A percentile compares a stretch with the other conserved stretches of the same genome.
Evolutionary conservation across 192 early-diverging fungal species (phyloP).

Genomic region (Backusella macrospora): DNA sequence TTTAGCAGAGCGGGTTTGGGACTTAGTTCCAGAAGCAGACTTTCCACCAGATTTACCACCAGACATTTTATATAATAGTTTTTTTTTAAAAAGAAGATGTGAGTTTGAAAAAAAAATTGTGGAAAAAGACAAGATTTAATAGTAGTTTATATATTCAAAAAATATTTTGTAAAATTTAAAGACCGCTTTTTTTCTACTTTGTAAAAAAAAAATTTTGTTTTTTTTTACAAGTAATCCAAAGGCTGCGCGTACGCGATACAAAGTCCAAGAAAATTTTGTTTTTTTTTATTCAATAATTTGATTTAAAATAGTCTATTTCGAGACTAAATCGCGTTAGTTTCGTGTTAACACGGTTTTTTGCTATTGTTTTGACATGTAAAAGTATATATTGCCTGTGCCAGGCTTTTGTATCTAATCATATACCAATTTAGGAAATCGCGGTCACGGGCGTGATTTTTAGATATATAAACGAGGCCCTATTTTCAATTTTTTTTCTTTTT

Average conservation of each 20-base stretch:
- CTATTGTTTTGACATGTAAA: neutral
- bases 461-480: neutral
- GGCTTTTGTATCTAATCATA: neutral
- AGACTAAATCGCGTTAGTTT: constrained; percentile 26
- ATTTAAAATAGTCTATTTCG: neutral
- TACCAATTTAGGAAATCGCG: constrained; percentile 1
- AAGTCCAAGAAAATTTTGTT: constrained; percentile 12
- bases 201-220: neutral
- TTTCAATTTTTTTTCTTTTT: constrained; percentile 33
- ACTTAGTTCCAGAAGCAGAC: constrained; percentile 64
- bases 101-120: constrained; percentile 15
- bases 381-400: neutral
- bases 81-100: constrained; percentile 24
- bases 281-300: constrained; percentile 11
- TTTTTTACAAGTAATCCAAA: constrained; percentile 1
- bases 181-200: neutral
- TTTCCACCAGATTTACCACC: constrained; percentile 78
- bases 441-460: constrained; percentile 9
- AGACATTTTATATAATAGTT: constrained; percentile 52
- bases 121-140: constrained; percentile 7
- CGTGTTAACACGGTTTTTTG: constrained; percentile 19
- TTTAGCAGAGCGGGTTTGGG: constrained; percentile 73
- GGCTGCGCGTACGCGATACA: neutral
- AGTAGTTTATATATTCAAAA: constrained; percentile 17
- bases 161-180: neutral